Percentiles rank a stretch among this genome's conserved stretches.
Evolutionary conservation across 345 rosid species (phyloP).

Genomic region (Melaleuca quinquenervia): DNA sequence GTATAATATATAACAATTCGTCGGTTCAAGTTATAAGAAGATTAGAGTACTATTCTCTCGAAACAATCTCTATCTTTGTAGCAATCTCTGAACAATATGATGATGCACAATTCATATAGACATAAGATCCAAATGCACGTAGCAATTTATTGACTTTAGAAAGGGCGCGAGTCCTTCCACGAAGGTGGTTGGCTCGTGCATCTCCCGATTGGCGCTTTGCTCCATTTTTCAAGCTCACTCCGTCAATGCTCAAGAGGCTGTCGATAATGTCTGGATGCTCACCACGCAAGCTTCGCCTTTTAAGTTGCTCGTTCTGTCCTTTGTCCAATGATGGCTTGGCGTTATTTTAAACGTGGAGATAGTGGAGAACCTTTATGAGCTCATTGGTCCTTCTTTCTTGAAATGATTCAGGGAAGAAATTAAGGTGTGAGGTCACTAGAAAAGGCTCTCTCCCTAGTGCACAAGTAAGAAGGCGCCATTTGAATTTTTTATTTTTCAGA

Average conservation of each 20-base stretch:
- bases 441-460: not conserved
- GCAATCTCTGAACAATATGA: not conserved
- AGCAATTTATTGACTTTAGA: not conserved
- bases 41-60: not conserved
- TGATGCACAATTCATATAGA: not conserved
- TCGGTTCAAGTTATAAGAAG: not conserved
- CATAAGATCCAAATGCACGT: not conserved
- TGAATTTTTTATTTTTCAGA: not conserved
- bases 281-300: not conserved
- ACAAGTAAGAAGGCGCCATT: not conserved
- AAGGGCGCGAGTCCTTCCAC: not conserved
- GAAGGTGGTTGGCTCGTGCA: not conserved
- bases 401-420: not conserved
- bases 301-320: not conserved
- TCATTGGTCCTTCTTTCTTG: not conserved
- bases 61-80: not conserved
- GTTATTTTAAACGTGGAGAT: not conserved
- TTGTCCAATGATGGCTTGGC: not conserved
- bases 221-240: not conserved
- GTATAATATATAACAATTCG: not conserved
- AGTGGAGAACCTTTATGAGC: not conserved
- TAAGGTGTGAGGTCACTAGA: not conserved
- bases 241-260: not conserved
- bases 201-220: not conserved
- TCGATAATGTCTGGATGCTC: not conserved